Percentiles rank a stretch among this genome's conserved stretches.
Conservation (phyloP, 176 grass and related monocot genomes). For the Zoysia pacifica region DNA sequence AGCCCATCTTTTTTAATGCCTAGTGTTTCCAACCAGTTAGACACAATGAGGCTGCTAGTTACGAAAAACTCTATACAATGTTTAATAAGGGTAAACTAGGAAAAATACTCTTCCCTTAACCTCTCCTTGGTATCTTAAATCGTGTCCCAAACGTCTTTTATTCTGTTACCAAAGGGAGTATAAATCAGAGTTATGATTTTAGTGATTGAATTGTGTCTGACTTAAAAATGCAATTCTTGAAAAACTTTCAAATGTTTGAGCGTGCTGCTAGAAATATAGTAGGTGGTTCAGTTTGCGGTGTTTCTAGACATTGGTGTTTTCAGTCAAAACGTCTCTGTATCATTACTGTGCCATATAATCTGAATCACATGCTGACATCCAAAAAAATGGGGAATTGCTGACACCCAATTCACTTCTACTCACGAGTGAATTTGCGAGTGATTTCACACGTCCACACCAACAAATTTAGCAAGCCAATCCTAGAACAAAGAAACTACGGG, state of each 20-base stretch:
- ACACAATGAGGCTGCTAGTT: too few relatives aligned
- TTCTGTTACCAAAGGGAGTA: background rate
- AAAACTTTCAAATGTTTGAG: background rate
- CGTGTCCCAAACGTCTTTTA: too few relatives aligned
- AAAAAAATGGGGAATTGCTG: background rate
- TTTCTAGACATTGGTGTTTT: background rate
- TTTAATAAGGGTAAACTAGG: too few relatives aligned
- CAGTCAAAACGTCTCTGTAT: conserved; percentile 1
- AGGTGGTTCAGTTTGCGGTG: background rate
- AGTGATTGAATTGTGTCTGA: background rate
- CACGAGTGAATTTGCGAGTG: background rate
- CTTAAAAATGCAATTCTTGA: background rate
- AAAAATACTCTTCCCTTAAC: too few relatives aligned
- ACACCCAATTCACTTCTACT: conserved; percentile 23
- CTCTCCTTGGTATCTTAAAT: too few relatives aligned
- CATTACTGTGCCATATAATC: background rate
- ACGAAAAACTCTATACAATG: too few relatives aligned
- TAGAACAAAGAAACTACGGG: background rate
- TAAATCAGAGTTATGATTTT: background rate
- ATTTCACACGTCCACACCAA: background rate
- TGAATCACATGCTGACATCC: background rate
- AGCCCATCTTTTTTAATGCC: too few relatives aligned
- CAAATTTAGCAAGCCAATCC: background rate
- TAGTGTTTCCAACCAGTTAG: too few relatives aligned
- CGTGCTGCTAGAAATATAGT: background rate